A percentile compares a stretch with the other conserved stretches of the same genome.
These are phyloP conservation scores for Amphirosellinia nigrospora DNA, from an alignment of 495 filamentous ascomycete genomes.

Conservation along the genomic window DNA sequence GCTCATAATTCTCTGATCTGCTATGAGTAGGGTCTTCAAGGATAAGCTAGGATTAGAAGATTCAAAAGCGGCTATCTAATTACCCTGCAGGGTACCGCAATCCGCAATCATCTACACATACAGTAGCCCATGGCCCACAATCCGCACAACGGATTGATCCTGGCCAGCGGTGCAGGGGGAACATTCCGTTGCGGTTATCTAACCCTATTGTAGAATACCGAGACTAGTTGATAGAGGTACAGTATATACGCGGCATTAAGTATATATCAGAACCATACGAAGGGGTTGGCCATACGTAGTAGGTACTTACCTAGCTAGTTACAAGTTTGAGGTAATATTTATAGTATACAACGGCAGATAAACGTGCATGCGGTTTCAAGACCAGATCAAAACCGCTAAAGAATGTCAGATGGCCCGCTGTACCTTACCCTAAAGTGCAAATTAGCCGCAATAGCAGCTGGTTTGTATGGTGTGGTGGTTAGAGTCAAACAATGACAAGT, in stretches of 20 bases:
- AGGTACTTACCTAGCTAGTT: no score
- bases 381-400: not conserved
- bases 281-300: not conserved
- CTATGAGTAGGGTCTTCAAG: not conserved
- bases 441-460: constrained; percentile 14
- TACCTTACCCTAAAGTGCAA: not conserved
- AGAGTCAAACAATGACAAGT: constrained; percentile 11
- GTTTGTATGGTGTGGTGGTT: not conserved
- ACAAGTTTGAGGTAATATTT: not conserved
- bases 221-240: constrained; percentile 6
- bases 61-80: not conserved
- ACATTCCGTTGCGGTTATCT: constrained; percentile 14
- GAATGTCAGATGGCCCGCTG: constrained; percentile 1
- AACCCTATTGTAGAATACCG: constrained; percentile 16
- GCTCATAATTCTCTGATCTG: constrained; percentile 1
- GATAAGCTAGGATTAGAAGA: not conserved
- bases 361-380: not conserved
- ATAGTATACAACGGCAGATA: not conserved
- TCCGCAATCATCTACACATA: constrained; percentile 19
- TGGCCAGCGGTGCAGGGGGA: constrained; percentile 8
- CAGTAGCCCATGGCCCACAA: constrained; percentile 6
- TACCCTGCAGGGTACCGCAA: constrained; percentile 20
- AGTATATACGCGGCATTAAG: not conserved
- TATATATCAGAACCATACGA: constrained; percentile 6
- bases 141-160: constrained; percentile 21